Evolutionary conservation across 2,329 filamentous ascomycete genomes (phyloP), one percentile per base, ranked within the genome.

Genomic region (Leptographium procerum): DNA sequence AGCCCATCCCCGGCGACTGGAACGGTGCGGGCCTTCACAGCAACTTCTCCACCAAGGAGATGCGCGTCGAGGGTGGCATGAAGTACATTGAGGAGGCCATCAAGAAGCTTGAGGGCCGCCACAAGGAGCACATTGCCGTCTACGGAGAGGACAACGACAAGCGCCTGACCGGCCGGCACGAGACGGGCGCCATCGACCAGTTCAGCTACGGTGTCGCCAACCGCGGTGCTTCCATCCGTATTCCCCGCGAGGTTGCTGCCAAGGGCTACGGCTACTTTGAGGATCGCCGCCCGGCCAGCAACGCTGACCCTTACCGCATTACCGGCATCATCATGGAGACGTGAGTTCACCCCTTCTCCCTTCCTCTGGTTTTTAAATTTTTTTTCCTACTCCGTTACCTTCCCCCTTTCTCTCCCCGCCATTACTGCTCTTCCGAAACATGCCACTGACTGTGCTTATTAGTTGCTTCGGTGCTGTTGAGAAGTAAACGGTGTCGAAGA

Each of bases 201-300:
- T 99, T 99, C 83, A 85, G 84, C 66, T 97, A 86, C 75, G 92
- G 94, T 70, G 86, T 97, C 62, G 94, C 94, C 73, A 92, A 97
- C 86, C 91, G 94, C 75, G 94, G 92, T 69, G 87, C 89, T 60
- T 95, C 88, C 45, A 91, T 97, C 69, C 89, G 94, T 73, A 94
- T 99, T 59, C 68, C 69, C 52, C 64, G 68, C 22, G 82, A 87
- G 67, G 83, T 82, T 69, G 89, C 85, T 57, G 85, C 84, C 69
- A 86, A 91, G 71, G 86, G 88, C 75, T 91, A 88, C 77, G 89
- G 89, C 63, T 70, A 70, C 67, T 70, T 70, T 43, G 69, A 70
- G 65, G 83, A 86, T 65, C 77, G 83, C 68, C 76, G 83, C 68
- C 83, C 83, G 61, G 88, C 88, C 59, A 88, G 84, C 70, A 91